Evolutionary conservation across 2,329 filamentous ascomycete genomes (phyloP).

Genomic region (Ophiognomonia clavigignenti-juglandacearum): DNA sequence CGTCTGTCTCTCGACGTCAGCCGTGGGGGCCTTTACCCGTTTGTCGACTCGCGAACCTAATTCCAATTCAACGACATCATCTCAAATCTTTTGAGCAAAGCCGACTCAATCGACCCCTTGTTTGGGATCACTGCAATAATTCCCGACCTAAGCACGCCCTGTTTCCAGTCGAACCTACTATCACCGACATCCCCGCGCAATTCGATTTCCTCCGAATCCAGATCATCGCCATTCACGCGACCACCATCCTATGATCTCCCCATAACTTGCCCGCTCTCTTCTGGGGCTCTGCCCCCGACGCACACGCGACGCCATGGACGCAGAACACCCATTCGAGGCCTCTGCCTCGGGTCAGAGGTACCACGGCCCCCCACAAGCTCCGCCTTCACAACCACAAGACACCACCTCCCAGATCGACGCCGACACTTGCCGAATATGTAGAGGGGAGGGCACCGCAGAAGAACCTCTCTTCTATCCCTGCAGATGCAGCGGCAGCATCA

Average conservation of each 20-base stretch:
- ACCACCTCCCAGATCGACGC: slow-evolving; percentile 37
- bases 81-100: too few relatives aligned
- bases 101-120: too few relatives aligned
- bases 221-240: neutral
- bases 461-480: slow-evolving; percentile 96
- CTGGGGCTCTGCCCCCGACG: slow-evolving; percentile 11
- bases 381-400: slow-evolving; percentile 6
- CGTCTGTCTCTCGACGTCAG: too few relatives aligned
- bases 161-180: too few relatives aligned
- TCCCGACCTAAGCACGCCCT: too few relatives aligned
- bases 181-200: too few relatives aligned
- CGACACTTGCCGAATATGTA: slow-evolving; percentile 95
- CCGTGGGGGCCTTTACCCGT: too few relatives aligned
- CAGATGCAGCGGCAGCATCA: slow-evolving; percentile 98
- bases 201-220: neutral
- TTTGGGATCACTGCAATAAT: too few relatives aligned
- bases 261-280: slow-evolving; percentile 5
- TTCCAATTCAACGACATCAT: too few relatives aligned
- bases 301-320: slow-evolving; percentile 11
- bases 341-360: slow-evolving; percentile 9
- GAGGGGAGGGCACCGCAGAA: slow-evolving; percentile 74
- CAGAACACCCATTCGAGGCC: slow-evolving; percentile 8
- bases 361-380: slow-evolving; percentile 2
- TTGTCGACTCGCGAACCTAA: too few relatives aligned
- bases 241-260: slow-evolving; percentile 11